These are phyloP conservation scores for Paracorniculantispora psalliotae DNA, from an alignment of 2,329 filamentous ascomycete genomes.

Conservation along the genomic window DNA sequence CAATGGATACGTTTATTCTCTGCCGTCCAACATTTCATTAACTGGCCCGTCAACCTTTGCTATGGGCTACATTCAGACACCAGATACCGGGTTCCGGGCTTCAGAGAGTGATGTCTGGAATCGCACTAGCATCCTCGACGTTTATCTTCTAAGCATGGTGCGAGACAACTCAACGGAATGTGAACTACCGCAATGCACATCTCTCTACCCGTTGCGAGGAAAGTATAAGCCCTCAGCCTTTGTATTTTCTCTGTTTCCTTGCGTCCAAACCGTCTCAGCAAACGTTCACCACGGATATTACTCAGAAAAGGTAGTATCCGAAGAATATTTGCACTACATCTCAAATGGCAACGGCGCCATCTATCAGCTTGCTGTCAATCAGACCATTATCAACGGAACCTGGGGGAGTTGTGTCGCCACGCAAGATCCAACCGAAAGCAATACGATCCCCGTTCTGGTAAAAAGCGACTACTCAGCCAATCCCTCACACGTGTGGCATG, in stretches of 20 bases:
- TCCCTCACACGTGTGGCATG: background rate
- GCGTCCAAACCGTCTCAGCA: background rate
- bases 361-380: background rate
- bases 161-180: background rate
- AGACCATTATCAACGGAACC: background rate
- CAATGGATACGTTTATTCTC: background rate
- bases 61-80: background rate
- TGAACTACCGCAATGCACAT: background rate
- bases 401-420: background rate
- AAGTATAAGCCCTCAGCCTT: background rate
- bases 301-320: background rate
- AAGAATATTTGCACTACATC: conserved; percentile 1
- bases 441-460: background rate
- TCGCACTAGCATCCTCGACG: background rate
- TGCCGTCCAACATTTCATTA: background rate
- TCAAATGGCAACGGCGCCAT: background rate
- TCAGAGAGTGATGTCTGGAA: background rate
- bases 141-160: background rate
- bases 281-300: background rate
- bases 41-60: background rate
- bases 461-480: too few species aligned
- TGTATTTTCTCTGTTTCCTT: background rate
- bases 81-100: background rate
- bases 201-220: rapidly evolving
- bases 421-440: background rate